Percentiles rank a stretch among this genome's conserved stretches.
Evolutionary conservation across 164 flowering plant species (phyloP).

Genomic region (Tetracentron sinense): DNA sequence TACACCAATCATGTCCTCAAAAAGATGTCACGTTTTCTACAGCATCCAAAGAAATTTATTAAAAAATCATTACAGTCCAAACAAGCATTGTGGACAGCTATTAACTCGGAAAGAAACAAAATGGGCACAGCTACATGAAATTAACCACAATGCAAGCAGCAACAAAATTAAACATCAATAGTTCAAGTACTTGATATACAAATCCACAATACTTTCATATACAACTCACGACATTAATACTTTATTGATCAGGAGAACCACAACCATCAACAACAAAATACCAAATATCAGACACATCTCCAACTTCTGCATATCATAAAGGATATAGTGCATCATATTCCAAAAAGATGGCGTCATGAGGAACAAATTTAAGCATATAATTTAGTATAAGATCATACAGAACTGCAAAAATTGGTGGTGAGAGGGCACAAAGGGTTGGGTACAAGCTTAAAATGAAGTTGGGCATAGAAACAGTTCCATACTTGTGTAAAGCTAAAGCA

Average conservation of each 20-base stretch:
- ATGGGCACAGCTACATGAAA: background rate
- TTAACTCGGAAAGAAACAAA: background rate
- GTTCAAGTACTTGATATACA: background rate
- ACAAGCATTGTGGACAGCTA: background rate
- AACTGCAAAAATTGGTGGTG: background rate
- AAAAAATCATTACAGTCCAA: background rate
- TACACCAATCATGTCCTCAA: background rate
- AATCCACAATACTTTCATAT: background rate
- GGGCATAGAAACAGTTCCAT: background rate
- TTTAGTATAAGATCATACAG: background rate
- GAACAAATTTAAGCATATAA: background rate
- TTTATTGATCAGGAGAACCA: background rate
- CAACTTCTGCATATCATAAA: too few relatives aligned
- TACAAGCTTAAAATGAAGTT: background rate
- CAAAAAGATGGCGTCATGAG: too few relatives aligned
- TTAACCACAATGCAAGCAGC: background rate
- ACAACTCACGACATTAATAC: background rate
- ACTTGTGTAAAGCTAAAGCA: constrained; percentile 5
- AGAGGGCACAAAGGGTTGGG: background rate
- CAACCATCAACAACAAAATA: too few relatives aligned
- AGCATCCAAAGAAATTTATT: background rate
- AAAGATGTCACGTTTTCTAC: background rate
- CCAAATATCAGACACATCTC: too few relatives aligned
- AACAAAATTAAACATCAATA: background rate
- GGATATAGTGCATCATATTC: too few relatives aligned